Conservation (phyloP, 1,284 basidiomycete species). For the Clitocybe nebularis region DNA sequence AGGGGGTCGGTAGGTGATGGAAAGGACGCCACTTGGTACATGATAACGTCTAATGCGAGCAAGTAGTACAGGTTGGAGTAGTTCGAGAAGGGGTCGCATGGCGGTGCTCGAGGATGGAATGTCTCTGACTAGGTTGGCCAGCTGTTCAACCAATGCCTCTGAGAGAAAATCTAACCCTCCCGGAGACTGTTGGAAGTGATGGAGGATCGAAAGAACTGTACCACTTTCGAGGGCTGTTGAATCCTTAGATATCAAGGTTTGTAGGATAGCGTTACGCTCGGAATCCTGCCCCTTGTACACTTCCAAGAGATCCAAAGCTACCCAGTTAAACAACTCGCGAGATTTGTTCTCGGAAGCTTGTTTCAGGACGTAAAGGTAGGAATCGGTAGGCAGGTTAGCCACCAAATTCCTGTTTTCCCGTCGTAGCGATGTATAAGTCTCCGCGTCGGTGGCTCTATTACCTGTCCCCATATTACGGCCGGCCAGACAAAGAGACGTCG, state of each 20-base stretch:
- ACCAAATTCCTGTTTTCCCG: slow-evolving; percentile 5
- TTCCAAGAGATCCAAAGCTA: slow-evolving; percentile 16
- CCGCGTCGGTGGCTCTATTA: background rate
- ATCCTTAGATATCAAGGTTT: slow-evolving; percentile 8
- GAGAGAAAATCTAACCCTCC: slow-evolving; percentile 5
- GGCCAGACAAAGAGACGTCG: slow-evolving; percentile 8
- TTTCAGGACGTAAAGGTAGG: slow-evolving; percentile 11
- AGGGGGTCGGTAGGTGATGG: slow-evolving; percentile 26
- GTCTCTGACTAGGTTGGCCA: slow-evolving; percentile 7
- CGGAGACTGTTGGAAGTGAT: slow-evolving; percentile 8
- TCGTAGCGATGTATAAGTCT: slow-evolving; percentile 10
- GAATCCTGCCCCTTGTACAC: slow-evolving; percentile 3
- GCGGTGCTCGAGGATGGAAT: slow-evolving; percentile 1
- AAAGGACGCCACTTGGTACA: slow-evolving; percentile 21
- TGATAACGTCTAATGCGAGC: slow-evolving; percentile 15
- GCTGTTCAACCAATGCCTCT: slow-evolving; percentile 1
- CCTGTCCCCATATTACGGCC: background rate
- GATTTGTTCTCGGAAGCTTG: slow-evolving; percentile 5
- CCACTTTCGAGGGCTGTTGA: slow-evolving; percentile 5
- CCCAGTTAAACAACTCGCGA: slow-evolving; percentile 8
- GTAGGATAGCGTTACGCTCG: slow-evolving; percentile 8
- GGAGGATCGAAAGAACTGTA: slow-evolving; percentile 12
- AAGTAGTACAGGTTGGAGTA: slow-evolving; percentile 22
- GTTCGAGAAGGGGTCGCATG: slow-evolving; percentile 17
- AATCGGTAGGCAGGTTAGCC: slow-evolving; percentile 6